These are phyloP conservation scores for Nannizziopsis barbatae DNA, from an alignment of 2,329 filamentous ascomycete species.

Conservation along the genomic window DNA sequence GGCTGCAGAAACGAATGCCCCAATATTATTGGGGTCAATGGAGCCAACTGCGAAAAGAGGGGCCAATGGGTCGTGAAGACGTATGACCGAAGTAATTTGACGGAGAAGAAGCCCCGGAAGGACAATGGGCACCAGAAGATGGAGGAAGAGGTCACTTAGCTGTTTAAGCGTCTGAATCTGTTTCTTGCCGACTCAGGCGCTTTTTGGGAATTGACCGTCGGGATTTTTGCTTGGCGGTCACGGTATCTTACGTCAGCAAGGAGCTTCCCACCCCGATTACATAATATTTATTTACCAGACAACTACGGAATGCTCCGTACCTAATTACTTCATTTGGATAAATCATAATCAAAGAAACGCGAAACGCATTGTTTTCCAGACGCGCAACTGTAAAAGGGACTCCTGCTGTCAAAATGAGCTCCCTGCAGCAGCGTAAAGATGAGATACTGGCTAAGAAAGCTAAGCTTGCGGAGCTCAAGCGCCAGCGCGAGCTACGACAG, in stretches of 20 bases:
- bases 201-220: slow-evolving; percentile 10
- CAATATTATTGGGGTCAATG: slow-evolving; percentile 25
- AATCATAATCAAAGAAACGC: background rate
- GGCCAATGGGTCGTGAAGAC: slow-evolving; percentile 27
- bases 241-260: background rate
- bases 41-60: slow-evolving; percentile 24
- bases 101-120: slow-evolving; percentile 1
- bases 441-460: slow-evolving; percentile 95
- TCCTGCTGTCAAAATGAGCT: slow-evolving; percentile 1
- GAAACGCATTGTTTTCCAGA: background rate
- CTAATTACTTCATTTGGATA: background rate
- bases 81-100: background rate
- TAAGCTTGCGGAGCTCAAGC: slow-evolving; percentile 91
- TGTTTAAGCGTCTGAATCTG: slow-evolving; percentile 1
- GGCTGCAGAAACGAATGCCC: slow-evolving; percentile 33
- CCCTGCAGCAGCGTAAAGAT: slow-evolving; percentile 65
- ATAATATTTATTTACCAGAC: background rate
- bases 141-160: slow-evolving; percentile 1
- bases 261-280: background rate
- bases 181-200: background rate
- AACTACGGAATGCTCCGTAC: background rate
- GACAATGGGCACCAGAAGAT: background rate
- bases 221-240: slow-evolving; percentile 10
- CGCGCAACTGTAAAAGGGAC: background rate
- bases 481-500: slow-evolving; percentile 73